Evolutionary conservation across 305 asterid species (phyloP).

Genomic region (Solanum hybrid): DNA sequence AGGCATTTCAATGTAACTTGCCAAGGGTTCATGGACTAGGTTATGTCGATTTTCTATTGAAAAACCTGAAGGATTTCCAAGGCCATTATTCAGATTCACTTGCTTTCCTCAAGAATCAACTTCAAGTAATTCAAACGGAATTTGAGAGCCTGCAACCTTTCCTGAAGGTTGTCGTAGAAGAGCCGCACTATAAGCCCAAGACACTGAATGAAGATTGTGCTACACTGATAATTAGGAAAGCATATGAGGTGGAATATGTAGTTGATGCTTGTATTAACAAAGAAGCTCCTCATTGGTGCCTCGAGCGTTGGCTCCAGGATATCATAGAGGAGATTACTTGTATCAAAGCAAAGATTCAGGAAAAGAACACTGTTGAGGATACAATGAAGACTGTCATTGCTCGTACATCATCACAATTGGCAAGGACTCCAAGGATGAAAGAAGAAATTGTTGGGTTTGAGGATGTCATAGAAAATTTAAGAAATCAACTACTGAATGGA

Average conservation of each 20-base stretch:
- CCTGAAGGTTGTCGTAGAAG: not conserved
- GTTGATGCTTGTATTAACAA: not conserved
- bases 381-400: not conserved
- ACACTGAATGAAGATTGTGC: not conserved
- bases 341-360: not conserved
- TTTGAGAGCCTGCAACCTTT: not conserved
- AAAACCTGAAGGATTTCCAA: not conserved
- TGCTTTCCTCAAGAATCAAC: not conserved
- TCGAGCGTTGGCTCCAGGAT: not conserved
- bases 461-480: too few relatives aligned
- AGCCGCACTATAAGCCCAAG: not conserved
- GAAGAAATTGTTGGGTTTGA: not conserved
- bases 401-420: not conserved
- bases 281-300: not conserved
- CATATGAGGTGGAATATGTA: not conserved
- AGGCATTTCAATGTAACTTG: not conserved
- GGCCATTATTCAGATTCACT: not conserved
- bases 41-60: not conserved
- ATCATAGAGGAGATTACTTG: not conserved
- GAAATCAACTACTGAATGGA: too few relatives aligned
- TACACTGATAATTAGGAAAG: not conserved
- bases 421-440: not conserved
- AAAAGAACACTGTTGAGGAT: not conserved
- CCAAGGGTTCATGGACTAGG: not conserved
- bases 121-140: not conserved